Evolutionary conservation across 75 land plant species (phyloP), one percentile per base, ranked within the genome.

Genomic region (Pinus tabuliformis): DNA sequence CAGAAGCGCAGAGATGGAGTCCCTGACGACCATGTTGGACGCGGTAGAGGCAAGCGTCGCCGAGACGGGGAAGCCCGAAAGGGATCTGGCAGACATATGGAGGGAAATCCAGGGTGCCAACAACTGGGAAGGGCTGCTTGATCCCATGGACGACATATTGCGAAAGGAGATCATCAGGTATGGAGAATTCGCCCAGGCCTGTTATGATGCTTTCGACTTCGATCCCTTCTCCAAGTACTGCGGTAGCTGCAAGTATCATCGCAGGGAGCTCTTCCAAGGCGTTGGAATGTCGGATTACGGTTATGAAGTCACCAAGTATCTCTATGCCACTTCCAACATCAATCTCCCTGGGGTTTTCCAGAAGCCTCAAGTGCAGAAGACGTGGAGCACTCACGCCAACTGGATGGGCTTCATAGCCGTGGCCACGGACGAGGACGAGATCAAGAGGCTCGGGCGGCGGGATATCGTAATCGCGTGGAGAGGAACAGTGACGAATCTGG

Each of bases 351-450:
- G 56, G 14, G 79, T 85, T 74, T 68, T 79, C 16, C 75, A 70
- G 56, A 78, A 81, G 12, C 22, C 56, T 3, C 8, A 57, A 4
- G 84, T 16, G 49, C 26, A 56, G 6, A 77, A 78, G 58, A 52
- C 72, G 15, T 91, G 92, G 94, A 85, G 86, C 61, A 72, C 72
- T 22, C 84, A 84, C 56, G 82, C 94, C 20, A 87, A 89, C 64
- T 92, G 94, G 94, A 86, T 86, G 77, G 93, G 93, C 1, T 91
- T 71, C 75, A 91, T 91, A 4, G 93, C 93, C 3, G 88, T 91
- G 52, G 60, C 76, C 59, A 73, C 66, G 59, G 86, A 89, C 74
- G 74, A 33, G 45, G 80, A 82, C 5, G 76, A 82, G n/a, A 78
- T 73, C 70, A 14, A 26, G 26, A 37, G 85, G 13, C 81, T 89